Conservation (phyloP, 2,329 filamentous ascomycete genomes). For the Aplosporella prunicola region DNA sequence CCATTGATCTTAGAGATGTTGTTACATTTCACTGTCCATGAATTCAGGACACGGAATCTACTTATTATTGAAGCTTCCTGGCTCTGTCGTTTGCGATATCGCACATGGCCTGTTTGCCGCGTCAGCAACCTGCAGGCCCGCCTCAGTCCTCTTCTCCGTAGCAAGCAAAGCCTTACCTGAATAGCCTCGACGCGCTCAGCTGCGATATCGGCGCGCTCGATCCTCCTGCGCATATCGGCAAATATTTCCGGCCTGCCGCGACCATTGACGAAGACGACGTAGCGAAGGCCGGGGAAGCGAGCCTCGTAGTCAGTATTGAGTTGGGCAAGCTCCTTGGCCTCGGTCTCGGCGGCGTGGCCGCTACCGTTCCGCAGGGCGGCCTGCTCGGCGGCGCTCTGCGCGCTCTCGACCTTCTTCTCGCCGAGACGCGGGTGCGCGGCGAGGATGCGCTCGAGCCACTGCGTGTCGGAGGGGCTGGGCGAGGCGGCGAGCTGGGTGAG, state of each 20-base stretch:
- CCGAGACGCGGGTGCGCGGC: slow-evolving; percentile 77
- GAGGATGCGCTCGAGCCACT: slow-evolving; percentile 61
- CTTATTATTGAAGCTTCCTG: slow-evolving; percentile 52
- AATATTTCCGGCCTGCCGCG: slow-evolving; percentile 64
- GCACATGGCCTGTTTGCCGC: slow-evolving; percentile 65
- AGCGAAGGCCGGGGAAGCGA: slow-evolving; percentile 72
- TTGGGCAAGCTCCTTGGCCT: slow-evolving; percentile 36
- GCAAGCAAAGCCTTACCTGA: slow-evolving; percentile 43
- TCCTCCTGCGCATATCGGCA: slow-evolving; percentile 69
- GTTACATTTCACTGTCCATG: no score
- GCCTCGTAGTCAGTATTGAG: slow-evolving; percentile 73
- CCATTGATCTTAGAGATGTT: no score
- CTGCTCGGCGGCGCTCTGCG: slow-evolving; percentile 72
- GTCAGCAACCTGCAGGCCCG: slow-evolving; percentile 15
- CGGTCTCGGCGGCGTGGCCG: slow-evolving; percentile 41
- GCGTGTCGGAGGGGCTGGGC: slow-evolving; percentile 35
- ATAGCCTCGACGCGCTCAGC: slow-evolving; percentile 66
- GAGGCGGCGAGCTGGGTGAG: slow-evolving; percentile 39
- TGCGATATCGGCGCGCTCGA: slow-evolving; percentile 55
- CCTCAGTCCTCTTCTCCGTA: slow-evolving; percentile 2
- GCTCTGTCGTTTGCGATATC: slow-evolving; percentile 79
- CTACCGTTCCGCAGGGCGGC: slow-evolving; percentile 52
- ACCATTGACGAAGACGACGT: slow-evolving; percentile 88
- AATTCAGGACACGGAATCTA: no score
- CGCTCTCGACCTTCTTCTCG: slow-evolving; percentile 71